Evolutionary conservation across 495 filamentous ascomycete species (phyloP).

Genomic region (Diplogelasinospora grovesii): DNA sequence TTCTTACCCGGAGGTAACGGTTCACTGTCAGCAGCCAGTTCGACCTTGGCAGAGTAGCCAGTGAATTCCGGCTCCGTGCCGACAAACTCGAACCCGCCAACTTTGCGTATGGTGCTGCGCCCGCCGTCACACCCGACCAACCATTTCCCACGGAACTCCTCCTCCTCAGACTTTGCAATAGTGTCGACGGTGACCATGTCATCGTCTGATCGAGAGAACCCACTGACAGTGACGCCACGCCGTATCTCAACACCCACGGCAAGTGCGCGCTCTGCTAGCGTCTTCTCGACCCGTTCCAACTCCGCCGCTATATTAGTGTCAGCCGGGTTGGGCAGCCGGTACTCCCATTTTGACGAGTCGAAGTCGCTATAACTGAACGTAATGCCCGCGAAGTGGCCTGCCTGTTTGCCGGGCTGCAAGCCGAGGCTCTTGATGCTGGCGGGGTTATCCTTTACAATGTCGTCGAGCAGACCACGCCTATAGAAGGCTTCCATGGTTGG

Average conservation of each 20-base stretch:
- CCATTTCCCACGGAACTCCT: slow-evolving; percentile 19
- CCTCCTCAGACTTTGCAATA: slow-evolving; percentile 6
- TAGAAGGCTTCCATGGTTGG: slow-evolving; percentile 24
- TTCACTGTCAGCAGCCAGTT: slow-evolving; percentile 17
- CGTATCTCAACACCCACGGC: slow-evolving; percentile 22
- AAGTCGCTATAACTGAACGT: slow-evolving; percentile 19
- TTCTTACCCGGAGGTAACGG: slow-evolving; percentile 21
- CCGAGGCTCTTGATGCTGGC: not conserved
- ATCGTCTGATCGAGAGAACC: slow-evolving; percentile 9
- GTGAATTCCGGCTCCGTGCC: slow-evolving; percentile 16
- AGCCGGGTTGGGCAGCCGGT: slow-evolving; percentile 18
- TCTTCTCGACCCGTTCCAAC: slow-evolving; percentile 14
- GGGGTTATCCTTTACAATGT: slow-evolving; percentile 9
- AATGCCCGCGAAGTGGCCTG: slow-evolving; percentile 30
- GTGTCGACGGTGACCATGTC: slow-evolving; percentile 13
- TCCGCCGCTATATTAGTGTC: slow-evolving; percentile 6
- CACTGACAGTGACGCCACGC: slow-evolving; percentile 14
- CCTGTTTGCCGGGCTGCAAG: slow-evolving; percentile 16
- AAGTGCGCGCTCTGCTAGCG: slow-evolving; percentile 18
- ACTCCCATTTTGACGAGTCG: slow-evolving; percentile 20
- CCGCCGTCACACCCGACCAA: slow-evolving; percentile 31
- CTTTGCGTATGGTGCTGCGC: slow-evolving; percentile 23
- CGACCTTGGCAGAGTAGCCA: slow-evolving; percentile 18
- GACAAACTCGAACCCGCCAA: slow-evolving; percentile 21
- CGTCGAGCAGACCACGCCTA: slow-evolving; percentile 25